A percentile compares a stretch with the other conserved stretches of the same genome.
Evolutionary conservation across 2,329 filamentous ascomycete species (phyloP).

Genomic region (Stagonosporopsis rhizophila): DNA sequence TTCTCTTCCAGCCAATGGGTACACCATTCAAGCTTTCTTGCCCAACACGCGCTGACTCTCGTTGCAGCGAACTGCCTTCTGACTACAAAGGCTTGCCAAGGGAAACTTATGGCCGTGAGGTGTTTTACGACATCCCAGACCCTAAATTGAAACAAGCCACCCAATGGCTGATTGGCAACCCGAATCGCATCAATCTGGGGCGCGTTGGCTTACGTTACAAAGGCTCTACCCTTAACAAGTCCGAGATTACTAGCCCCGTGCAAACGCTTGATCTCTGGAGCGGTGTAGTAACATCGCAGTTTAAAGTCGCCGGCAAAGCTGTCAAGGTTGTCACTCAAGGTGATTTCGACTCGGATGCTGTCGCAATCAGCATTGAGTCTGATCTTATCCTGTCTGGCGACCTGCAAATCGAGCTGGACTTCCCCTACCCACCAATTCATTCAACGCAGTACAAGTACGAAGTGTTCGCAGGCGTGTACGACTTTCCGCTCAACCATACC

Average conservation of each 20-base stretch:
- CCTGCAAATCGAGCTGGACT: conserved; percentile 60
- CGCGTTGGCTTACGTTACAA: conserved; percentile 55
- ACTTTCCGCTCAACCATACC: conserved; percentile 54
- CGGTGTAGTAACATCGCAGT: conserved; percentile 55
- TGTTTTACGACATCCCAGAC: conserved; percentile 53
- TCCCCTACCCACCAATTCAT: conserved; percentile 55
- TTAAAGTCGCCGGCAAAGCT: conserved; percentile 50
- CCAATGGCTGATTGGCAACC: conserved; percentile 62
- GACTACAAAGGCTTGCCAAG: conserved; percentile 47
- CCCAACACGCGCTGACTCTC: not conserved
- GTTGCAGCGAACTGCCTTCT: conserved; percentile 26
- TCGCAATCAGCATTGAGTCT: conserved; percentile 55
- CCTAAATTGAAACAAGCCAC: conserved; percentile 51
- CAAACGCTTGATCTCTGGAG: conserved; percentile 60
- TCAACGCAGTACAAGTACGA: conserved; percentile 36
- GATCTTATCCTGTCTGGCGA: conserved; percentile 48
- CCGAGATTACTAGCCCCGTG: conserved; percentile 19
- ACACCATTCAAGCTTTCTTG: conserved; percentile 24
- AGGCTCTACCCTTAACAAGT: conserved; percentile 36
- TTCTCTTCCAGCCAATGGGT: conserved; percentile 49
- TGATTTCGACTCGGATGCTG: conserved; percentile 55
- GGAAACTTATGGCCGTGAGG: conserved; percentile 51
- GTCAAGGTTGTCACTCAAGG: conserved; percentile 56
- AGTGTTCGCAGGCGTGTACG: conserved; percentile 60
- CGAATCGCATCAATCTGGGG: conserved; percentile 59